A percentile compares a stretch with the other conserved stretches of the same genome.
phyloP scores from a whole-genome alignment of 495 filamentous ascomycete species.

The Physcia stellaris region DNA sequence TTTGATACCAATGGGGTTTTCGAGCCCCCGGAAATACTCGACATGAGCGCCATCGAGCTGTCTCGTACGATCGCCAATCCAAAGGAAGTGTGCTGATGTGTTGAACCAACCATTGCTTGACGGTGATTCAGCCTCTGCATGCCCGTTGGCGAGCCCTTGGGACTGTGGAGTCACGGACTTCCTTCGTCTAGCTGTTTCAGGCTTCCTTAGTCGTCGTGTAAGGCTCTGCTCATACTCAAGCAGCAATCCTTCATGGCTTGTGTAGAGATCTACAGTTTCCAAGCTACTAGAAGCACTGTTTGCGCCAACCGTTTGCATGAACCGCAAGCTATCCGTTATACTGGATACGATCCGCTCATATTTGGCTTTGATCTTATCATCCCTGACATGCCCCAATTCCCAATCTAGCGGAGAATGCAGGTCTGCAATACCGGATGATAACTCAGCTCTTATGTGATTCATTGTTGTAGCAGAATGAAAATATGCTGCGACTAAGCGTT shows the following conservation, averaged over 20 bases:
- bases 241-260: slow-evolving; percentile 86
- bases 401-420: slow-evolving; percentile 88
- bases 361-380: slow-evolving; percentile 65
- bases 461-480: slow-evolving; percentile 88
- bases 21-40: slow-evolving; percentile 92
- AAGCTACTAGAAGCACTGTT: slow-evolving; percentile 66
- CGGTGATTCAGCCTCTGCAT: not conserved
- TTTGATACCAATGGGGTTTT: slow-evolving; percentile 93
- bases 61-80: slow-evolving; percentile 93
- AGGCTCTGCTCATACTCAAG: slow-evolving; percentile 88
- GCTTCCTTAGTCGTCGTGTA: slow-evolving; percentile 61
- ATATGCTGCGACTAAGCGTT: slow-evolving; percentile 78
- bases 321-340: slow-evolving; percentile 80
- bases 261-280: slow-evolving; percentile 89
- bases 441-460: slow-evolving; percentile 75
- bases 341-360: slow-evolving; percentile 73
- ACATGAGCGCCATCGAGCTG: slow-evolving; percentile 87
- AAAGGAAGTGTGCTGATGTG: slow-evolving; percentile 93
- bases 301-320: slow-evolving; percentile 91
- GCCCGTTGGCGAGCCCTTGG: slow-evolving; percentile 9
- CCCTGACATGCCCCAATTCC: slow-evolving; percentile 85
- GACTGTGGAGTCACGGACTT: slow-evolving; percentile 2
- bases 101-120: slow-evolving; percentile 51
- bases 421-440: slow-evolving; percentile 84
- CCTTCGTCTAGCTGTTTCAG: slow-evolving; percentile 18